Base-by-base conservation (phyloP, 208 protist species). In the Leishmania amazonensis region DNA sequence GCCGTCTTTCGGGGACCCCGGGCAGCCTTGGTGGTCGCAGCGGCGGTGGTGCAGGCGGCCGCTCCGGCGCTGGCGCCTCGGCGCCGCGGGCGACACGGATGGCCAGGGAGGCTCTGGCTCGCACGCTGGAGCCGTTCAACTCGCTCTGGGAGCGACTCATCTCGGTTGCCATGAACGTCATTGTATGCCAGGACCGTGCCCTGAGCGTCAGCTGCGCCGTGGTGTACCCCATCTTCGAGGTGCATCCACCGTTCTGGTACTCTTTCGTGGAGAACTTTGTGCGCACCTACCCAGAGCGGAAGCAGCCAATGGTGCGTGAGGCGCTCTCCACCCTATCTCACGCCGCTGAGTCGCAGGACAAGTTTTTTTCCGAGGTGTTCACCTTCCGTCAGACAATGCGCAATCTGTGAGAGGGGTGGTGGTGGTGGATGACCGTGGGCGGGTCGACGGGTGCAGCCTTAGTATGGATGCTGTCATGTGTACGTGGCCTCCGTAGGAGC, bases 301-400 rank as follows among this genome's bases (percentile, higher is more conserved):
- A 97, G 81, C 94, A 89, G 73, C 35, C 35, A 35, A 75, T 84
- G 31, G 86, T 97, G 71, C 88, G 90, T 19, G 94, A 96, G 84
- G 94, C 94, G 31, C 75, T 94, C 31, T 93, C 92, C 2, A 62
- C 72, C 3, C 83, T 97, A 21, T 86, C 89, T 40, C 93, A 95
- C 64, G 92, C 83, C 42, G 88, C 83, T 6, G 91, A 93, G 65
- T 89, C 94, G 57, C 86, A 89, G 78, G 89, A 94, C 47, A 89
- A 91, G 78, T 97, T 97, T 80, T 96, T 95, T 81, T 94, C 90
- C 9, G 92, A 95, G 76, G 90, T 95, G 15, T 95, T 94, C 83
- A 81, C 91, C 31, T 95, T 97, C 78, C 92, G 94, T 19, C 88
- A 95, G 83, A 79, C 83, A 57, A 80, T 97, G 71, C 90, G 93